Base-by-base conservation (phyloP, 75 land plant genomes). In the Cupressus sempervirens region DNA sequence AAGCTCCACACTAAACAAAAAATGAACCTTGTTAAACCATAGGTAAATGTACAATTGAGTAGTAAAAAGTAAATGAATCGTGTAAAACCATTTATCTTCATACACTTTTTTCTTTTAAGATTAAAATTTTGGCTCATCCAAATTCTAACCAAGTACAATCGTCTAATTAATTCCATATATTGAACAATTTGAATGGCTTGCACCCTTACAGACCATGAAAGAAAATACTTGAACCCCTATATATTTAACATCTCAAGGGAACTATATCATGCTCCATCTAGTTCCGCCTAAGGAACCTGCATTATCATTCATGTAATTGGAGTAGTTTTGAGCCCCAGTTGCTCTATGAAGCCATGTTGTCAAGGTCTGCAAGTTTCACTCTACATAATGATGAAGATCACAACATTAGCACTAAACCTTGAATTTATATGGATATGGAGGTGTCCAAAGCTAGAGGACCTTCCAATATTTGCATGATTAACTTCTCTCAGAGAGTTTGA, bases 181-280 rank as follows among this genome's bases (percentile, higher is more conserved):
- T 68, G 73, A 77, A 43, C 12, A 40, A 26, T 23, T 9, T 40
- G 20, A 23, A 23, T 41, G 46, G 26, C 38, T 20, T 43, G n/a
- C 26, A 77, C n/a, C 29, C 80, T 26, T 43, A 81, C 85, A 30
- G 26, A 92, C 92, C 94, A 91, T 91, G 12, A 91, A 79, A 34
- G 86, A 89, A 34, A 91, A 89, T 26, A 92, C 88, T 83, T 92
- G 94, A 35, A 92, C 85, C 26, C 94, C 94, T 46, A 88, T 91
- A 85, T 92, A 92, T 83, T 92, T 92, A 77, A 84, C 85, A 84
- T 92, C 94, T 92, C 92, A 92, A 72, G 89, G 82, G 82, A 92
- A 92, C 54, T 92, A 91, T 5, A 36, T 89, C 86, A 91, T 89
- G 3, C 83, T 89, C 92, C 92, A 91, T 8, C 88, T 86, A 30